A percentile compares a stretch with the other conserved stretches of the same genome.
Conservation (phyloP, 2,329 filamentous ascomycete genomes). For the Stromatinia cepivora region DNA sequence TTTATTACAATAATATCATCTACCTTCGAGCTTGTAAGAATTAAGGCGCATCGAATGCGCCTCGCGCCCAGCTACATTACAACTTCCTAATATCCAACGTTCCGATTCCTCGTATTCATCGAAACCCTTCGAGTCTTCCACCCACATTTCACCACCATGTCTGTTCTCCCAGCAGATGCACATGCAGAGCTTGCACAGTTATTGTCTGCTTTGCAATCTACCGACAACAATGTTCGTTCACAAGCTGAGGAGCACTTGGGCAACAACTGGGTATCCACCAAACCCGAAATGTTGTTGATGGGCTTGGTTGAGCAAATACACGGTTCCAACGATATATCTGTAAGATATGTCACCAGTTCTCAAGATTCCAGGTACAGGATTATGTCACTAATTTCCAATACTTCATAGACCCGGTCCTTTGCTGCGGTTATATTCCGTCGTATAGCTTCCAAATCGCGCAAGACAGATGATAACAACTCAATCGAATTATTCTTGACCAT, state of each 20-base stretch:
- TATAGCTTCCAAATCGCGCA: constrained; percentile 86
- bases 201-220: constrained; percentile 81
- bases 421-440: constrained; percentile 91
- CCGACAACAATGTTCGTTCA: constrained; percentile 82
- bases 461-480: constrained; percentile 68
- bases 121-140: neutral
- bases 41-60: constrained; percentile 22
- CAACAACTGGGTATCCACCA: constrained; percentile 80
- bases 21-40: neutral
- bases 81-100: constrained; percentile 14
- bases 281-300: constrained; percentile 88
- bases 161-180: constrained; percentile 79
- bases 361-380: no score
- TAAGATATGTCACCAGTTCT: constrained; percentile 26
- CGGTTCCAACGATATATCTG: constrained; percentile 56
- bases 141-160: constrained; percentile 56
- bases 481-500: constrained; percentile 86
- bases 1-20: constrained; percentile 2
- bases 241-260: constrained; percentile 89
- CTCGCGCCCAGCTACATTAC: neutral
- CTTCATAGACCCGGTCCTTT: constrained; percentile 78
- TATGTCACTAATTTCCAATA: neutral
- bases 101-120: constrained; percentile 16
- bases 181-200: constrained; percentile 83
- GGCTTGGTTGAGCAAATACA: constrained; percentile 91